Conservation (phyloP, 345 rosid species). For the Citrus unshiu region DNA sequence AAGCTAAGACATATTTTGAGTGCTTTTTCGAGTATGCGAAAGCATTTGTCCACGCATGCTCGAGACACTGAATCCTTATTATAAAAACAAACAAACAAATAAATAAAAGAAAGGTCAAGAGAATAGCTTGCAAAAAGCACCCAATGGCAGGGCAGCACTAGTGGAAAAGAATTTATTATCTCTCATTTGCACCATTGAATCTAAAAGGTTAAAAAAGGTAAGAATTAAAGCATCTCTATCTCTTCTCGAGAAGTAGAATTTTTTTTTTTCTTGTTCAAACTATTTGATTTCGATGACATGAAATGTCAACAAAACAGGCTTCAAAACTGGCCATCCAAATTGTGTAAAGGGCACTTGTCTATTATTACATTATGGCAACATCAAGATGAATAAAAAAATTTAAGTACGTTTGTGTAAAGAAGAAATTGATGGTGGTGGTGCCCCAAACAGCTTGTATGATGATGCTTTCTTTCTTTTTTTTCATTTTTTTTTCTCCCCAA, state of each 20-base stretch:
- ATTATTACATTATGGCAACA: conserved; percentile 14
- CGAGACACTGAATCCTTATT: not conserved
- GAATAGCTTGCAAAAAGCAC: not conserved
- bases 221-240: not conserved
- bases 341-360: conserved; percentile 17
- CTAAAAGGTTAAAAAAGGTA: not conserved
- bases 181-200: conserved; percentile 25
- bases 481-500: too few species aligned
- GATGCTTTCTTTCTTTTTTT: not conserved
- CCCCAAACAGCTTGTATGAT: not conserved
- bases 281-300: not conserved
- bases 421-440: not conserved
- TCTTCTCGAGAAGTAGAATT: not conserved
- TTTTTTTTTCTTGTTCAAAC: too few species aligned
- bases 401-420: not conserved
- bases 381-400: not conserved
- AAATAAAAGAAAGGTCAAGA: not conserved
- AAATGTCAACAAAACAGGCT: conserved; percentile 20
- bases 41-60: not conserved
- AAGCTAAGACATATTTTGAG: not conserved
- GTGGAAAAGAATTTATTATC: not conserved
- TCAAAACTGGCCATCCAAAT: conserved; percentile 22
- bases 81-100: not conserved
- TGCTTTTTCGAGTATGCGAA: not conserved
- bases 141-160: conserved; percentile 7